phyloP scores from a whole-genome alignment of 768 basidiomycete species.

The Boletus pseudo-olivaceus region DNA sequence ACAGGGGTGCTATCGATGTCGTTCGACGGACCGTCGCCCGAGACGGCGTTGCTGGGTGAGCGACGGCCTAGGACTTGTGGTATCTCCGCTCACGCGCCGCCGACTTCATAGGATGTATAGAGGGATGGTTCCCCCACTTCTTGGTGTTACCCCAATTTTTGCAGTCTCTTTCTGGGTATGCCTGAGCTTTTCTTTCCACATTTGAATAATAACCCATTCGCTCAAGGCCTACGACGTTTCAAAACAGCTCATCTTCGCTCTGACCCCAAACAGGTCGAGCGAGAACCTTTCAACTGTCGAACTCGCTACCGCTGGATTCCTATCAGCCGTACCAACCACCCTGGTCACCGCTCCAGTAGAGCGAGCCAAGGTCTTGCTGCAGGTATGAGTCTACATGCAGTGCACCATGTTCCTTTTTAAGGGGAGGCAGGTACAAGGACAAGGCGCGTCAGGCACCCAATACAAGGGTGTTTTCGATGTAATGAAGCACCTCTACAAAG shows the following conservation, averaged over 20 bases:
- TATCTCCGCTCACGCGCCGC: background rate
- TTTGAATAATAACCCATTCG: conserved; percentile 8
- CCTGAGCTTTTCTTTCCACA: background rate
- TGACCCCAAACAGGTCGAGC: conserved; percentile 74
- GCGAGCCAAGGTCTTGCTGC: conserved; percentile 92
- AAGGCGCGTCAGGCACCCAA: conserved; percentile 63
- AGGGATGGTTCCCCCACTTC: conserved; percentile 88
- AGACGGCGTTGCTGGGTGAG: conserved; percentile 85
- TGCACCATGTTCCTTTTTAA: conserved; percentile 1
- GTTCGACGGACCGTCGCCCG: conserved; percentile 87
- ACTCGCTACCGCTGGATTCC: conserved; percentile 88
- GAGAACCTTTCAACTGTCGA: conserved; percentile 67
- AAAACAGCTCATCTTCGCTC: conserved; percentile 74
- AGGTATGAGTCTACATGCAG: conserved; percentile 44
- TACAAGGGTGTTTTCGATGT: conserved; percentile 95
- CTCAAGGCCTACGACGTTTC: conserved; percentile 87
- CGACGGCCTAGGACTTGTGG: background rate
- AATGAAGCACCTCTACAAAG: conserved; percentile 82
- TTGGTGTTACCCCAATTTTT: conserved; percentile 97
- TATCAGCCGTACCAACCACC: conserved; percentile 91
- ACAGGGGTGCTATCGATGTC: conserved; percentile 91
- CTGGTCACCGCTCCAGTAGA: conserved; percentile 95
- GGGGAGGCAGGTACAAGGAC: conserved; percentile 75
- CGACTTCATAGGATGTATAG: conserved; percentile 65
- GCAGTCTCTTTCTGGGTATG: conserved; percentile 95